Percentiles rank a stretch among this genome's conserved stretches.
Conservation (phyloP, 2,329 filamentous ascomycete genomes). For the Aspergillus pseudotamarii region DNA sequence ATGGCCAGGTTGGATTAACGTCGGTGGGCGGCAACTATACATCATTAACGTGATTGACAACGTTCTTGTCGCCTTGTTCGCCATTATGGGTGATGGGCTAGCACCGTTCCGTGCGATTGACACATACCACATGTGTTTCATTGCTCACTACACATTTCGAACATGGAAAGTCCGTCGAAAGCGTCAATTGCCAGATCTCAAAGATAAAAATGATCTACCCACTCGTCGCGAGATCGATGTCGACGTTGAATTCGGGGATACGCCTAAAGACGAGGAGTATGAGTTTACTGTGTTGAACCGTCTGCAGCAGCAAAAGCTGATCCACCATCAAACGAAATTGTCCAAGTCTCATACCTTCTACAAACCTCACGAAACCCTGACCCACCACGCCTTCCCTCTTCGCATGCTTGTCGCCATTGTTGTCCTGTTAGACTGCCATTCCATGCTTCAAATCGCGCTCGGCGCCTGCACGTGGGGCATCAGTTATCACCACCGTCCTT, state of each 20-base stretch:
- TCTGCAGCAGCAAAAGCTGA: conserved; percentile 68
- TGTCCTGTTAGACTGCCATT: conserved; percentile 78
- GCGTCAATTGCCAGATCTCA: conserved; percentile 62
- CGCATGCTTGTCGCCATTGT: conserved; percentile 74
- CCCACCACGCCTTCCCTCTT: conserved; percentile 78
- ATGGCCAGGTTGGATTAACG: conserved; percentile 73
- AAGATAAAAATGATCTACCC: conserved; percentile 71
- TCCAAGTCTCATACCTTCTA: conserved; percentile 85
- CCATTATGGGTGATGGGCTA: conserved; percentile 69
- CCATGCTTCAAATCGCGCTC: conserved; percentile 76
- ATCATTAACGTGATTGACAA: conserved; percentile 71
- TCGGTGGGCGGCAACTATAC: conserved; percentile 71
- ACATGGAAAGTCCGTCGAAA: conserved; percentile 69
- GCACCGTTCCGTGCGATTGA: conserved; percentile 77
- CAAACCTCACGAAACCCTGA: conserved; percentile 82
- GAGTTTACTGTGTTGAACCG: conserved; percentile 66
- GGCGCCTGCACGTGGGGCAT: conserved; percentile 80
- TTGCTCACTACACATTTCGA: conserved; percentile 70
- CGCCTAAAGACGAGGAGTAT: conserved; percentile 49
- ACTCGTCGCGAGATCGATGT: conserved; percentile 44
- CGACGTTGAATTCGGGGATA: conserved; percentile 49
- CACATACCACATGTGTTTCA: conserved; percentile 85
- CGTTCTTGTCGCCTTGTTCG: conserved; percentile 70
- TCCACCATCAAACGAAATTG: conserved; percentile 79
- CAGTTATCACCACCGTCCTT: conserved; percentile 67